These are phyloP conservation scores for Goffeauzyma gilvescens DNA, from an alignment of 768 basidiomycete species.

Conservation along the genomic window DNA sequence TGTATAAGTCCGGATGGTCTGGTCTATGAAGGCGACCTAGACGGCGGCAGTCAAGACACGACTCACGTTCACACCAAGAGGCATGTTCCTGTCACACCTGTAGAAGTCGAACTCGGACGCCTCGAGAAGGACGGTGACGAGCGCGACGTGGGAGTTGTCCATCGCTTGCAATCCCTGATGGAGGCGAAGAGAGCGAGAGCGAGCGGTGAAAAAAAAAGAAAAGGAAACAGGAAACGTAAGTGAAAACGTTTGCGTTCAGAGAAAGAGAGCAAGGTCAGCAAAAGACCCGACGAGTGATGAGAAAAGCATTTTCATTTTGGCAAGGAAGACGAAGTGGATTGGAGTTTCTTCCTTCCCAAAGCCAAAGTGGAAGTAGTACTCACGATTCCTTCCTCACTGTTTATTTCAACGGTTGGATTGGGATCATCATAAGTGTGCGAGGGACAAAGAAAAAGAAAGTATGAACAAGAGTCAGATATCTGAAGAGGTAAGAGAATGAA, in stretches of 20 bases:
- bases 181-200: not conserved
- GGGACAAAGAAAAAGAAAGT: too few species aligned
- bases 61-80: conserved; percentile 33
- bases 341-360: too few species aligned
- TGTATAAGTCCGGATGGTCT: not conserved
- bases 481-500: too few species aligned
- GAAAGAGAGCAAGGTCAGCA: not conserved
- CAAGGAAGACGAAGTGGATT: not conserved
- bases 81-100: conserved; percentile 85
- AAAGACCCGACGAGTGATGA: not conserved
- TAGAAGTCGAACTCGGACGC: conserved; percentile 59
- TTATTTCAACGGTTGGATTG: too few species aligned
- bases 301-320: too few species aligned
- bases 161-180: conserved; percentile 73
- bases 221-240: not conserved
- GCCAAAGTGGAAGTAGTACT: conserved; percentile 19
- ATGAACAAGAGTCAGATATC: too few species aligned
- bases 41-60: too few species aligned
- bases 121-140: conserved; percentile 69
- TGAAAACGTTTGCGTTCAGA: not conserved
- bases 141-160: conserved; percentile 99
- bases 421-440: too few species aligned
- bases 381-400: conserved; percentile 80
- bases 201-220: not conserved
- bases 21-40: too few species aligned